Evolutionary conservation across 148 eudicot genomes (phyloP).

Genomic region (Linanthus parryae): DNA sequence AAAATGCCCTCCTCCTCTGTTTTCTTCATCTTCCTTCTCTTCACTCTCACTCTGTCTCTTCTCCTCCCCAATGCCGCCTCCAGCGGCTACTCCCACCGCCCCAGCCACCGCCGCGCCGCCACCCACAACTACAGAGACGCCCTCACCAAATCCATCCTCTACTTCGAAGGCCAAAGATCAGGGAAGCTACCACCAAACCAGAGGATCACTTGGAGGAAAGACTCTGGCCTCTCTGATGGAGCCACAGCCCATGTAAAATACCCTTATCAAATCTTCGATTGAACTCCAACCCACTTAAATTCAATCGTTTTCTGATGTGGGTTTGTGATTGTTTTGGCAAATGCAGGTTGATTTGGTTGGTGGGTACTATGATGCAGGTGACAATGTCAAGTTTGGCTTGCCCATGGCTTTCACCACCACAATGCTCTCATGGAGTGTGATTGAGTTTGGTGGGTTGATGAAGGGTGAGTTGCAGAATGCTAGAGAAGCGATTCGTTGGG

Average conservation of each 20-base stretch:
- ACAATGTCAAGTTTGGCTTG: conserved; percentile 95
- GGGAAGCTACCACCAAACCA: conserved; percentile 85
- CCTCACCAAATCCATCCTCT: conserved; percentile 78
- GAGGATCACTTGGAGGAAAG: conserved; percentile 72
- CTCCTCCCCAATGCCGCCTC: conserved; percentile 32
- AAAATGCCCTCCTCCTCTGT: conserved; percentile 39
- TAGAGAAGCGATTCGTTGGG: conserved; percentile 83
- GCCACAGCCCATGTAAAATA: conserved; percentile 59
- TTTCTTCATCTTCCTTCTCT: conserved; percentile 18
- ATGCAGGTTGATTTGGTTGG: conserved; percentile 99
- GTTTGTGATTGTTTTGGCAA: conserved; percentile 8
- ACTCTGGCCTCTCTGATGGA: conserved; percentile 94
- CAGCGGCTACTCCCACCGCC: conserved; percentile 20
- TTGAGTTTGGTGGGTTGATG: conserved; percentile 94
- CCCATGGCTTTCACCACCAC: conserved; percentile 99
- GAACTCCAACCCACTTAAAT: too few relatives aligned
- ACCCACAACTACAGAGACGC: conserved; percentile 85
- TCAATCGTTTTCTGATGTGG: not conserved
- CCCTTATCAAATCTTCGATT: too few relatives aligned
- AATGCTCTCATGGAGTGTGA: conserved; percentile 94
- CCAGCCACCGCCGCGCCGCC: conserved; percentile 18
- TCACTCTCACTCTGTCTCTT: conserved; percentile 13
- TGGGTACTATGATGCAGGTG: conserved; percentile 98
- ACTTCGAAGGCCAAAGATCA: conserved; percentile 84
- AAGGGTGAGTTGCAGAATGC: conserved; percentile 71